Conservation (phyloP, 148 eudicot genomes). For the Dysphania ambrosioides region DNA sequence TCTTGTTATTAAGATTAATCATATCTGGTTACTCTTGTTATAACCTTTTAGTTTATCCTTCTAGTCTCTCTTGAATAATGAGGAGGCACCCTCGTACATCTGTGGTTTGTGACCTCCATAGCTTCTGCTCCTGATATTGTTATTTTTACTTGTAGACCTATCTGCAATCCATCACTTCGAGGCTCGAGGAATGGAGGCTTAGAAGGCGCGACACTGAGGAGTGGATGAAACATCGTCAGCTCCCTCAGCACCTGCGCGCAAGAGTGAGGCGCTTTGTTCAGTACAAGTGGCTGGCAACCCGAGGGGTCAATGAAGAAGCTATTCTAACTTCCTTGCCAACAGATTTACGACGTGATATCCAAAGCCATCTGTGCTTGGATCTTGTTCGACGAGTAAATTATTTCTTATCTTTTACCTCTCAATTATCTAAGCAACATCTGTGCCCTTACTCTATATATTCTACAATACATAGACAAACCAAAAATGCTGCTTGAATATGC, state of each 20-base stretch:
- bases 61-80: background rate
- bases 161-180: slow-evolving; percentile 75
- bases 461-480: background rate
- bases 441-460: background rate
- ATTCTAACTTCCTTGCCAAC: slow-evolving; percentile 60
- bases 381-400: slow-evolving; percentile 75
- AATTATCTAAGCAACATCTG: background rate
- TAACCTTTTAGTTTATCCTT: background rate
- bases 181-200: slow-evolving; percentile 94
- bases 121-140: slow-evolving; percentile 10
- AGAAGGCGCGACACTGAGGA: slow-evolving; percentile 81
- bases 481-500: background rate
- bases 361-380: slow-evolving; percentile 75
- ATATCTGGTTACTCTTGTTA: too few species aligned
- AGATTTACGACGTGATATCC: slow-evolving; percentile 80
- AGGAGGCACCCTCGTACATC: background rate
- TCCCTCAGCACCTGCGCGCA: slow-evolving; percentile 54
- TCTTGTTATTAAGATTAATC: background rate
- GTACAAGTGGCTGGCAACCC: slow-evolving; percentile 86
- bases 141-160: slow-evolving; percentile 49
- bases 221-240: slow-evolving; percentile 92
- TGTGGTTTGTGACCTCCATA: background rate
- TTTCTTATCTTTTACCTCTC: background rate
- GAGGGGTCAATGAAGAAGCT: slow-evolving; percentile 80
- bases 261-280: slow-evolving; percentile 68